Conservation (phyloP, 2,329 filamentous ascomycete species). For the Arthrobotrys entomopaga region DNA sequence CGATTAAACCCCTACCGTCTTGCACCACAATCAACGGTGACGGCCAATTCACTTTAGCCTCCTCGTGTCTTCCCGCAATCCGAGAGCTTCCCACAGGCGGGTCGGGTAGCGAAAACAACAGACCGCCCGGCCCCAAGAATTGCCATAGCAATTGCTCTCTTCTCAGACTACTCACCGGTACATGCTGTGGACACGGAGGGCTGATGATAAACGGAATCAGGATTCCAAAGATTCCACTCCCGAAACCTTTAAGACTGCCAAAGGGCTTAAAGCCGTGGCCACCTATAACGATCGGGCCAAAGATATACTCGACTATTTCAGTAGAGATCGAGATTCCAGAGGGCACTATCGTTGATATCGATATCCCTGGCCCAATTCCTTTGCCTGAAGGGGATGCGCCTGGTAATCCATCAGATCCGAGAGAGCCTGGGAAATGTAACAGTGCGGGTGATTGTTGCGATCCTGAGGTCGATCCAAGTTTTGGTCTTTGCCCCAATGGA, state of each 20-base stretch:
- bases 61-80: not conserved
- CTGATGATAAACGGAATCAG: not conserved
- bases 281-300: conserved; percentile 2
- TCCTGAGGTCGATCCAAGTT: not conserved
- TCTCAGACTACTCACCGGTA: conserved; percentile 1
- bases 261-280: conserved; percentile 6
- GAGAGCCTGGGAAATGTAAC: not conserved
- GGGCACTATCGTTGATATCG: conserved; percentile 16
- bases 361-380: conserved; percentile 8
- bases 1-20: not conserved
- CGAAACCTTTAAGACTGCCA: not conserved
- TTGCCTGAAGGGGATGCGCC: not conserved
- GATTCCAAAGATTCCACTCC: not conserved
- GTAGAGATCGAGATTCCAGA: conserved; percentile 11
- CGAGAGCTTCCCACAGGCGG: not conserved
- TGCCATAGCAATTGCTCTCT: conserved; percentile 1
- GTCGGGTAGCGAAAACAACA: not conserved
- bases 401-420: not conserved
- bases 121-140: not conserved
- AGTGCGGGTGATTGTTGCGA: conserved; percentile 1
- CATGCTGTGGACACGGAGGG: not conserved
- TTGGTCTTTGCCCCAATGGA: conserved; percentile 11
- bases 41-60: not conserved
- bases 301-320: not conserved
- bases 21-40: not conserved